Base-by-base conservation (phyloP, 2,329 filamentous ascomycete species). In the Colletotrichum gigasporum region DNA sequence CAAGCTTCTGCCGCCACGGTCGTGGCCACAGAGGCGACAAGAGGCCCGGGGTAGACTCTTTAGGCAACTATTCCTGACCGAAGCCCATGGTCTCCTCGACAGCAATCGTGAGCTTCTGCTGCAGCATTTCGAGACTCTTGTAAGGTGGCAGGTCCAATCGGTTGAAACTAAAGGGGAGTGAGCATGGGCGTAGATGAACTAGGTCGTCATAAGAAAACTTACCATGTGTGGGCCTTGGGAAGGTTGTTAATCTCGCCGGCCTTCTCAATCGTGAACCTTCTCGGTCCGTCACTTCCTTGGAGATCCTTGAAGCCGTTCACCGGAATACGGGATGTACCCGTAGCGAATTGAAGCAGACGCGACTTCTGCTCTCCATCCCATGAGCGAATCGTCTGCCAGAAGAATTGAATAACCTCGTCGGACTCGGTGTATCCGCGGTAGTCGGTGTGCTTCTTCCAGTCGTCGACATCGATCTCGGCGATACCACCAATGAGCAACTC, bases 401-500 rank as follows among this genome's bases (percentile, higher is more conserved):
- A 99, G 83, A 96, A 94, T 78, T 96, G 92, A 69, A 99, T 96
- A 24, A 99, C 96, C 74, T 97, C 93, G 72, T 99, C 96, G 61
- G 90, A 94, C 80, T 99, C 96, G 9, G 96, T 97, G 85, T 99
- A 99, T 57, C 96, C 96, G 71, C 96, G 91, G 80, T 99, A 99
- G 75, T 99, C 96, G 47, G 96, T 99, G 81, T 99, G 96, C 85
- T 99, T 99, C 91, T 99, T 98, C 96, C 96, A 99, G 80, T 99
- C 96, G 65, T 99, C 96, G 14, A 99, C 95, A 74, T 99, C 96
- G 71, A 99, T 99, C 80, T 99, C 96, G n/a, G 96, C 96, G 72
- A 99, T 99, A 85, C 96, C 96, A 69, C 96, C 96, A 74, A 99
- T 98, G 70, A 99, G 86, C 70, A 99, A 82, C 80, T 99, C 96